Percentiles rank a stretch among this genome's conserved stretches.
Conservation (phyloP, 2,329 filamentous ascomycete genomes). For the Pseudogymnoascus destructans region DNA sequence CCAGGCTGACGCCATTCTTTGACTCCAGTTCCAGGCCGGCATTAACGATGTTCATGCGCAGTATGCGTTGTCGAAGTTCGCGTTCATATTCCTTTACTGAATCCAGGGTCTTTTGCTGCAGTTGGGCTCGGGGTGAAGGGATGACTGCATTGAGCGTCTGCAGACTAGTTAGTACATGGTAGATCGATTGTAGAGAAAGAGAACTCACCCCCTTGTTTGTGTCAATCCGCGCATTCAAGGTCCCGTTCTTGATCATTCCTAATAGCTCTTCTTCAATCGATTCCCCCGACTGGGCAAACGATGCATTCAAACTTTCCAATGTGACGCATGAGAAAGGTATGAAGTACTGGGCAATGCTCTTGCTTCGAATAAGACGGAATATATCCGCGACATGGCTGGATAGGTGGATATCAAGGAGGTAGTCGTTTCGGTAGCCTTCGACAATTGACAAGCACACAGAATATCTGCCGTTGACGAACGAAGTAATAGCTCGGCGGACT, state of each 20-base stretch:
- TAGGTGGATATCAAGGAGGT: slow-evolving; percentile 79
- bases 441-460: slow-evolving; percentile 71
- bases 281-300: slow-evolving; percentile 53
- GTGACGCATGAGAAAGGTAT: slow-evolving; percentile 81
- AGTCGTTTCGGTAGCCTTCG: slow-evolving; percentile 70
- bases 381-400: slow-evolving; percentile 58
- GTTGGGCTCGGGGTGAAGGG: slow-evolving; percentile 49
- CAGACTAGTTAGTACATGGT: slow-evolving; percentile 13
- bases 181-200: not conserved
- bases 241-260: slow-evolving; percentile 59
- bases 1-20: slow-evolving; percentile 22
- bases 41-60: slow-evolving; percentile 62
- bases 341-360: slow-evolving; percentile 89
- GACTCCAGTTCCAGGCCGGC: slow-evolving; percentile 56
- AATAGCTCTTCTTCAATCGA: slow-evolving; percentile 64
- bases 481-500: slow-evolving; percentile 76
- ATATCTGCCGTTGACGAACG: slow-evolving; percentile 86
- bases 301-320: slow-evolving; percentile 60
- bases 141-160: slow-evolving; percentile 62
- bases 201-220: slow-evolving; percentile 55
- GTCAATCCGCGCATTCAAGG: slow-evolving; percentile 70
- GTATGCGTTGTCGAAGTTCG: slow-evolving; percentile 61
- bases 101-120: slow-evolving; percentile 57
- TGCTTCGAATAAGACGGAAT: slow-evolving; percentile 65
- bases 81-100: slow-evolving; percentile 60